Evolutionary conservation across 805 yeast genomes (phyloP), one percentile per base, ranked within the genome.

Genomic region (Saccharomycopsis oosterbeekiorum): DNA sequence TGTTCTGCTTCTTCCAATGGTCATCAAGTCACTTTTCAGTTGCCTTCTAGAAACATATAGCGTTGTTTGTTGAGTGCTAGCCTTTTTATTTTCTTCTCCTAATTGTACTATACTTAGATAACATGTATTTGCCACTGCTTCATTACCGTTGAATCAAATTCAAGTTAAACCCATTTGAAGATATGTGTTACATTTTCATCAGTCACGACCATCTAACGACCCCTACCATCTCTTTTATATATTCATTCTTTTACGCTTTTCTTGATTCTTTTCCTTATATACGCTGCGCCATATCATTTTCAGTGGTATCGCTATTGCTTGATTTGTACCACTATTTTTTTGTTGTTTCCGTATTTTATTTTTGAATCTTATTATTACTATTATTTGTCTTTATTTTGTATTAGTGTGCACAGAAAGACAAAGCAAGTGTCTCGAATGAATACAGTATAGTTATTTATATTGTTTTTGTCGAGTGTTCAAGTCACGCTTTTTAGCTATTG

Each of bases 21-120:
- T 26, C 53, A 47, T n/a, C 43, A 53, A 14, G 61, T 62, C 54
- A 62, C 62, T 2, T 62, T 62, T 34, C 63, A 62, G 15, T 60
- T 60, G 41, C 64, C 64, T 21, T 21, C 61, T 5, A 56, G 62
- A 54, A 34, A 60, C 34, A 57, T 37, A 55, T 34, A 55, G 29
- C 51, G 24, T n/a, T 10, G 24, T n/a, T 10, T 17, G 37, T 12
- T 47, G 40, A 41, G 4, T 42, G 34, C 34, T 29, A 29, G 17
- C 55, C 59, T 42, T 26, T 21, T 2, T 42, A 42, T 34, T 19
- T 40, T 24, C 53, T 19, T 37, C 21, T 26, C 34, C 34, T 4
- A 14, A 14, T 40, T 40, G 43, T 40, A 40, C 43, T 15, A 40
- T 54, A 29, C n/a, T 50, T 3, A 47, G 21, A 21, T 11, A 21